Percentiles rank a stretch among this genome's conserved stretches.
Conservation (phyloP, 1,284 basidiomycete species). For the Cryptococcus floricola region DNA sequence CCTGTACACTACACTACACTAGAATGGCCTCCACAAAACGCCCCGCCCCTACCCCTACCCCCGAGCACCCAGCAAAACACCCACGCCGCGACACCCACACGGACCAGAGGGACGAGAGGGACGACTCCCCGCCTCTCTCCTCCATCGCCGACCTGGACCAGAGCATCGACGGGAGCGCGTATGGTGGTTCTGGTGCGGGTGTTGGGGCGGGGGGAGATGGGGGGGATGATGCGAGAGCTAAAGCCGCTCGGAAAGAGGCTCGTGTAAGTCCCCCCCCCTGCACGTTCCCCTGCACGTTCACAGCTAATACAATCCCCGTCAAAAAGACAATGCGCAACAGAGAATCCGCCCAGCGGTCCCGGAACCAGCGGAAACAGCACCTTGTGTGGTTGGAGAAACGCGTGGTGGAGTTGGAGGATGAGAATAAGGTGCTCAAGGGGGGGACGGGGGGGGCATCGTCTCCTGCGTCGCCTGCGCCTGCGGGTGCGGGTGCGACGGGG, state of each 20-base stretch:
- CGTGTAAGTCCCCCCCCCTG: conserved; percentile 26
- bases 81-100: background rate
- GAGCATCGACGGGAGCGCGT: background rate
- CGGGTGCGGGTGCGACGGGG: background rate
- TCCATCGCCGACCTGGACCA: background rate
- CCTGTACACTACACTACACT: no score
- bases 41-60: background rate
- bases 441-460: no score
- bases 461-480: background rate
- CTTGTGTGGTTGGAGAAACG: conserved; percentile 44
- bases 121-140: background rate
- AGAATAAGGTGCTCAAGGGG: conserved; percentile 41
- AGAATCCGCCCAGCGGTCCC: conserved; percentile 45
- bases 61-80: background rate
- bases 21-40: background rate
- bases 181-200: background rate
- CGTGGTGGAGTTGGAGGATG: conserved; percentile 43
- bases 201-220: no score
- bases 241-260: conserved; percentile 38
- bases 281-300: background rate
- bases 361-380: conserved; percentile 47
- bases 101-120: no score
- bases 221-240: conserved; percentile 29
- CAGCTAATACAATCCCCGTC: background rate
- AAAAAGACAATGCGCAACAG: conserved; percentile 41